Evolutionary conservation across 495 filamentous ascomycete species (phyloP).

Genomic region (Neurospora sp.): DNA sequence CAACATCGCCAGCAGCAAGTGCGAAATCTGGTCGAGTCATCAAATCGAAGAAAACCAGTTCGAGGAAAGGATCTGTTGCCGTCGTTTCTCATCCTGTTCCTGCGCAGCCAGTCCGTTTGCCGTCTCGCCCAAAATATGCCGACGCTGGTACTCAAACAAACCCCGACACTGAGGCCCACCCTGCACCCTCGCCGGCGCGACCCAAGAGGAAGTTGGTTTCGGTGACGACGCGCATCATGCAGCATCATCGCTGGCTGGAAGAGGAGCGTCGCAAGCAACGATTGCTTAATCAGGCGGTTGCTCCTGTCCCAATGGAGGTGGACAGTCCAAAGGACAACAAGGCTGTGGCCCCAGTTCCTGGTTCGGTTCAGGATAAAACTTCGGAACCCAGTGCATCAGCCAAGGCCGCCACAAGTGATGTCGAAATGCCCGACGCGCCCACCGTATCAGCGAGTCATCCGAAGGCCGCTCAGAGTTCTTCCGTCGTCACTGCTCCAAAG

Average conservation of each 20-base stretch:
- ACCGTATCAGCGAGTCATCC: slow-evolving; percentile 1
- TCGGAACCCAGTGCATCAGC: neutral
- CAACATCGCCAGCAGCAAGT: slow-evolving; percentile 38
- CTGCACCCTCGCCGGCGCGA: slow-evolving; percentile 12
- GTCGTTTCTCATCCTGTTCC: slow-evolving; percentile 24
- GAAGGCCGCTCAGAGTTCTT: slow-evolving; percentile 3
- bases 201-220: slow-evolving; percentile 33
- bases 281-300: slow-evolving; percentile 7
- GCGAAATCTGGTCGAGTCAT: slow-evolving; percentile 24
- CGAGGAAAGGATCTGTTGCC: slow-evolving; percentile 8
- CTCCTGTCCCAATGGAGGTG: slow-evolving; percentile 23
- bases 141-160: slow-evolving; percentile 43
- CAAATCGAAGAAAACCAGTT: slow-evolving; percentile 10
- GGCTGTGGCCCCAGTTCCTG: slow-evolving; percentile 7
- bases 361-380: slow-evolving; percentile 7
- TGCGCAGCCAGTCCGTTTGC: slow-evolving; percentile 22
- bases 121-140: slow-evolving; percentile 28
- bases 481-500: slow-evolving; percentile 16
- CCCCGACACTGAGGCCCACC: slow-evolving; percentile 16
- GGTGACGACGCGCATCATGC: slow-evolving; percentile 38
- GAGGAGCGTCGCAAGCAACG: slow-evolving; percentile 18
- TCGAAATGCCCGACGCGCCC: slow-evolving; percentile 18
- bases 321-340: slow-evolving; percentile 20
- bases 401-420: slow-evolving; percentile 10
- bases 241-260: slow-evolving; percentile 29